These are phyloP conservation scores for Chrysosporium keratinophilum DNA, from an alignment of 2,329 filamentous ascomycete genomes.

Conservation along the genomic window DNA sequence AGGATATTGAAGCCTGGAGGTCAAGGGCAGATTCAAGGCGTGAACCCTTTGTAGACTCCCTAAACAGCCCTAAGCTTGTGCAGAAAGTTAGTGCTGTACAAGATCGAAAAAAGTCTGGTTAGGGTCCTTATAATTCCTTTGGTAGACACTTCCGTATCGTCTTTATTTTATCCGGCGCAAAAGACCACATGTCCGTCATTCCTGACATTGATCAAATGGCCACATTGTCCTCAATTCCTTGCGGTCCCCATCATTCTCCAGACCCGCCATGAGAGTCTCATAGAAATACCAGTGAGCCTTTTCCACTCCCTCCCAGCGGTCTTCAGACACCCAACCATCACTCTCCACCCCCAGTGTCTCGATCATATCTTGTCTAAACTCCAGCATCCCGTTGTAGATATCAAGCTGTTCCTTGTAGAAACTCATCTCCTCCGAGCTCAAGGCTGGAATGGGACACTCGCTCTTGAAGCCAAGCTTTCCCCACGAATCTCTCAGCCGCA, in stretches of 20 bases:
- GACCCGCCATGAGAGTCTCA: constrained; percentile 12
- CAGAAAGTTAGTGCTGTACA: no score
- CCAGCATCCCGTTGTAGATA: constrained; percentile 14
- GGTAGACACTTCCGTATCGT: no score
- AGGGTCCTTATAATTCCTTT: no score
- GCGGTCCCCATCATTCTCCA: constrained; percentile 16
- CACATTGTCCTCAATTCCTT: constrained; percentile 17
- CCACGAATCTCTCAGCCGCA: constrained; percentile 31
- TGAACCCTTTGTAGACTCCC: no score
- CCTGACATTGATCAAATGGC: constrained; percentile 17
- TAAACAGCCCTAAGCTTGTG: no score
- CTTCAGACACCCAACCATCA: constrained; percentile 16
- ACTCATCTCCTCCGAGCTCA: constrained; percentile 13
- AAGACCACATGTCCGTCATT: neutral
- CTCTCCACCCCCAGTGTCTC: constrained; percentile 16
- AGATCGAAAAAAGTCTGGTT: no score
- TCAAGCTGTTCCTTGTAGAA: constrained; percentile 15
- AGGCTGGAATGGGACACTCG: constrained; percentile 14
- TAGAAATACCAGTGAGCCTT: constrained; percentile 14
- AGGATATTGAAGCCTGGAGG: no score
- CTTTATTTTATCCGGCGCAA: no score
- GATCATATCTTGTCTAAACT: constrained; percentile 15
- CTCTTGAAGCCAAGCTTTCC: constrained; percentile 30
- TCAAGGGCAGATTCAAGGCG: no score
- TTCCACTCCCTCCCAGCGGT: constrained; percentile 16